These are phyloP conservation scores for Fusarium sp. DNA, from an alignment of 2,329 filamentous ascomycete species.

Conservation along the genomic window DNA sequence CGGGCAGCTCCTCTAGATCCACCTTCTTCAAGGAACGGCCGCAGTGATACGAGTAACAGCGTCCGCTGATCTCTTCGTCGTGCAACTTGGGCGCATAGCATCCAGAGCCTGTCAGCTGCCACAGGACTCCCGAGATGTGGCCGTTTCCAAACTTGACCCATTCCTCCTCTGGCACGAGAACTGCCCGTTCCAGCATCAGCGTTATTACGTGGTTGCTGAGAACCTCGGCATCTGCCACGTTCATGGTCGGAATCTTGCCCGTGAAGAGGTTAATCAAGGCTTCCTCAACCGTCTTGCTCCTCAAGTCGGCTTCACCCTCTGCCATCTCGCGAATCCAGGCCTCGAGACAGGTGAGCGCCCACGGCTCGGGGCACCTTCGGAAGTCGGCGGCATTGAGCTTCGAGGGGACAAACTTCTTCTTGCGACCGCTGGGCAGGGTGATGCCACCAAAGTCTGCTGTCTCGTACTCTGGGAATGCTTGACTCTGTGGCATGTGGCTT, in stretches of 20 bases:
- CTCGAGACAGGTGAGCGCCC: slow-evolving; percentile 91
- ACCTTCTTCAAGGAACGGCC: slow-evolving; percentile 95
- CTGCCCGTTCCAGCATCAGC: slow-evolving; percentile 82
- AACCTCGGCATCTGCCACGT: slow-evolving; percentile 94
- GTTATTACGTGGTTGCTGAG: slow-evolving; percentile 82
- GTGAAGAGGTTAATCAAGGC: slow-evolving; percentile 91
- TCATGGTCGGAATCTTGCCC: slow-evolving; percentile 97
- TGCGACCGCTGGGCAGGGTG: slow-evolving; percentile 81
- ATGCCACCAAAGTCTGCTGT: slow-evolving; percentile 80
- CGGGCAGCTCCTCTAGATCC: slow-evolving; percentile 81
- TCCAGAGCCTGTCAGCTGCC: slow-evolving; percentile 89
- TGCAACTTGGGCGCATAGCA: slow-evolving; percentile 93
- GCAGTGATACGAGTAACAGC: slow-evolving; percentile 95
- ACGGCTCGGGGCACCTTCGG: slow-evolving; percentile 86
- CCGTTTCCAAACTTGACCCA: slow-evolving; percentile 94
- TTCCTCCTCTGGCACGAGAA: slow-evolving; percentile 89
- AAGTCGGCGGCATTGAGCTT: slow-evolving; percentile 87
- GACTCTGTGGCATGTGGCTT: slow-evolving; percentile 62
- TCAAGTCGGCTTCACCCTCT: slow-evolving; percentile 90
- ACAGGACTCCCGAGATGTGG: slow-evolving; percentile 88
- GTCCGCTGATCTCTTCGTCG: slow-evolving; percentile 73
- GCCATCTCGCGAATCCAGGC: slow-evolving; percentile 89
- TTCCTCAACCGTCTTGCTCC: slow-evolving; percentile 85
- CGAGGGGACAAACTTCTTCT: slow-evolving; percentile 85
- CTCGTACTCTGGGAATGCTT: slow-evolving; percentile 69